Percentiles rank a stretch among this genome's conserved stretches.
Evolutionary conservation across 2,329 filamentous ascomycete species (phyloP).

Genomic region (Drechslerella stenobrocha): DNA sequence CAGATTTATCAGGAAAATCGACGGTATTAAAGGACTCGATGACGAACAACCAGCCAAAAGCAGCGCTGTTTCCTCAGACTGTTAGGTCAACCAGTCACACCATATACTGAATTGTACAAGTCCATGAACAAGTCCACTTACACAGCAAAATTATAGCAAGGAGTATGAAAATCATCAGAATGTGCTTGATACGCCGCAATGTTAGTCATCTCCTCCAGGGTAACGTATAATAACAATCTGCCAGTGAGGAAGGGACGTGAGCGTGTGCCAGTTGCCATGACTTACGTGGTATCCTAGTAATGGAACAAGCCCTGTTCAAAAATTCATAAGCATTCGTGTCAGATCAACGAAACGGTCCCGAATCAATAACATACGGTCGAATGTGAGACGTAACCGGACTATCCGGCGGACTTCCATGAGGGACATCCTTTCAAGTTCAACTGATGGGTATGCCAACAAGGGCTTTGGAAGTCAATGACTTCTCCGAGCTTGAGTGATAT

Average conservation of each 20-base stretch:
- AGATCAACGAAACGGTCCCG: background rate
- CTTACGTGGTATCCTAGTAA: slow-evolving; percentile 68
- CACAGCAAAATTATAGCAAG: slow-evolving; percentile 92
- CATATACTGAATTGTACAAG: slow-evolving; percentile 1
- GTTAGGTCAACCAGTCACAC: slow-evolving; percentile 25
- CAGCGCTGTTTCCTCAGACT: slow-evolving; percentile 65
- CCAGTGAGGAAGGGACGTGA: background rate
- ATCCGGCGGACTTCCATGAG: slow-evolving; percentile 47
- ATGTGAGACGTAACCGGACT: slow-evolving; percentile 37
- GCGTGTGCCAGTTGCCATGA: background rate
- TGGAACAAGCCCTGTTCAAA: slow-evolving; percentile 64
- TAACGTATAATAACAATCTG: no score
- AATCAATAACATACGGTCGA: slow-evolving; percentile 23
- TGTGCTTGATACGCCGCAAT: slow-evolving; percentile 60
- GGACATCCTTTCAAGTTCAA: slow-evolving; percentile 16
- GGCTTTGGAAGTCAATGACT: background rate
- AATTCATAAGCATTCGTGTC: background rate
- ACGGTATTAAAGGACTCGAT: slow-evolving; percentile 88
- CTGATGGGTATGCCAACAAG: background rate
- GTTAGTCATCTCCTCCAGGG: slow-evolving; percentile 21
- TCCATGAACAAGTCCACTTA: slow-evolving; percentile 60
- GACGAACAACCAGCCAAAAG: slow-evolving; percentile 94
- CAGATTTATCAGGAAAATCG: slow-evolving; percentile 96
- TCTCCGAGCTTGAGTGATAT: background rate
- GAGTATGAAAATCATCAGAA: slow-evolving; percentile 96